Conservation (phyloP, 2,329 filamentous ascomycete species). For the Colletotrichum lupini region DNA sequence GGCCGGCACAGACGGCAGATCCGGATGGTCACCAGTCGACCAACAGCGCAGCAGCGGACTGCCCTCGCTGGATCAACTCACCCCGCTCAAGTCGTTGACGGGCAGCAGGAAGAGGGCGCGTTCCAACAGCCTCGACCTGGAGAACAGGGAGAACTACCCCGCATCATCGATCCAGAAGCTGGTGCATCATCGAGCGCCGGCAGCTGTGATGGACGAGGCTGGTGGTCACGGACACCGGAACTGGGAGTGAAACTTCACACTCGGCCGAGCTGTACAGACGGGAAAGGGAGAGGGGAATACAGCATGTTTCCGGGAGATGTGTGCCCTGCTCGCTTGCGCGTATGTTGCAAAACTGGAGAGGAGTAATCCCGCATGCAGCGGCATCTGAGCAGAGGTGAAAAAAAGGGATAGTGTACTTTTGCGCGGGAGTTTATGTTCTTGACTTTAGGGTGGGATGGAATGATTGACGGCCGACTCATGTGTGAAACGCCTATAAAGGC, state of each 20-base stretch:
- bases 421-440: background rate
- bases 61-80: constrained; percentile 35
- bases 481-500: constrained; percentile 20
- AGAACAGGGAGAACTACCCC: constrained; percentile 37
- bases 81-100: constrained; percentile 32
- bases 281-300: background rate
- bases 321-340: background rate
- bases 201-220: constrained; percentile 32
- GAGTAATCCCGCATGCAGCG: background rate
- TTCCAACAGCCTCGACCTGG: constrained; percentile 37
- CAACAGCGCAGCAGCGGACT: constrained; percentile 30
- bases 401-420: background rate
- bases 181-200: constrained; percentile 33
- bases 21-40: constrained; percentile 34
- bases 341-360: background rate
- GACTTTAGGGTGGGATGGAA: constrained; percentile 21
- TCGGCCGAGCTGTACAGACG: background rate
- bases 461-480: constrained; percentile 33
- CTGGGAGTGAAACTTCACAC: constrained; percentile 33
- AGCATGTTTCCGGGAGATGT: background rate
- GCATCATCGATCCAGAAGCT: constrained; percentile 37
- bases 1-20: constrained; percentile 35
- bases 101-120: constrained; percentile 34
- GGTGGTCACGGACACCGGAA: constrained; percentile 33
- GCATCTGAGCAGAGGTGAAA: background rate